Base-by-base conservation (phyloP, 2,329 filamentous ascomycete species). In the Ceratocystis ficicola region DNA sequence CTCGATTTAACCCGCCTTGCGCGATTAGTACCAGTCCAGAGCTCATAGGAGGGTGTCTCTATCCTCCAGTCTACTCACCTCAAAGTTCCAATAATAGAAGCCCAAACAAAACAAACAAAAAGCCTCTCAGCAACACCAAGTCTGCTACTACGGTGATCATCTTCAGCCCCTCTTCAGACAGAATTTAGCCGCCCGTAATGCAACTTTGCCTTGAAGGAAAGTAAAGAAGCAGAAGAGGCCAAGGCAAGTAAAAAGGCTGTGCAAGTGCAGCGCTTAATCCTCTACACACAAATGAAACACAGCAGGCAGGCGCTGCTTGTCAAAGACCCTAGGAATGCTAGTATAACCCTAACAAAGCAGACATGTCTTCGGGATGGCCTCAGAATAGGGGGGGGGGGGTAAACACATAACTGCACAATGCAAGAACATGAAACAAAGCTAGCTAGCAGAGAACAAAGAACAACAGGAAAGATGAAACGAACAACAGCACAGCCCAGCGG, bases 211-310 rank as follows among this genome's bases (percentile, higher is more conserved):
- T 28, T 17, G 17, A 59, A 20, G 55, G 12, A n/a, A 36, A n/a
- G 8, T 1, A 59, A 59, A 10, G 10, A 55, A 55, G 5, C 17
- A 48, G 44, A 30, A 32, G n/a, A 59, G 30, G 52, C 25, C 1
- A 59, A 59, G 30, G 17, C 15, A n/a, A 55, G 15, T 48, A 8
- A 3, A 52, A 59, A 20, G 30, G 30, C 55, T 36, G 28, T 59
- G 55, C 17, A 36, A 15, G 3, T 59, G 30, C 30, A 36, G 55
- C 55, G 55, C 55, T 59, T 59, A 59, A 59, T 59, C 55, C 55
- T 59, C 32, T 32, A 30, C 28, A n/a, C 52, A 59, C 28, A 32
- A 25, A 59, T 59, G 28, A 32, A 59, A 59, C 52, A 25, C 5
- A 25, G 32, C 22, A 32, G 52, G 7, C 3, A n/a, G 48, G 22